Base-by-base conservation (phyloP, 2,329 filamentous ascomycete genomes). In the Elsinoe perseae region DNA sequence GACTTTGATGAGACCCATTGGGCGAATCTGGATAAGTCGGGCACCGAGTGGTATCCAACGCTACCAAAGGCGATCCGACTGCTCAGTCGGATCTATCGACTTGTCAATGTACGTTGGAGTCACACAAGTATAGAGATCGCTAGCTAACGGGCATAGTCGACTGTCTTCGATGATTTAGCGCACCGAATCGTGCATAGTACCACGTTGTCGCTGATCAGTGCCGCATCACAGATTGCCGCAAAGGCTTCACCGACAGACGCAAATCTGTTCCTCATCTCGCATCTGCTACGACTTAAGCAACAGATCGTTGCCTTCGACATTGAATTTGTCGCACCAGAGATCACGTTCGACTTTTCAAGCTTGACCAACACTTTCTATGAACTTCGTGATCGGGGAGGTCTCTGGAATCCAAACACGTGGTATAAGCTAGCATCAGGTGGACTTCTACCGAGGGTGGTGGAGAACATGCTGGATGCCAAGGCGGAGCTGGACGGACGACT, bases 281-380 rank as follows among this genome's bases (percentile, higher is more conserved):
- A 98, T 68, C 80, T 98, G 1, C 85, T 98, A 50, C 85, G 96
- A 50, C 81, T 98, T 53, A 97, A 97, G 71, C 95, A 96, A 68
- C 89, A 96, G 68, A 87, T 98, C 53, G 84, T 98, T 23, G 91
- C 91, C 8, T 90, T 98, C 60, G 93, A 98, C 72, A 96, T 98
- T 62, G 91, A 86, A 66, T 86, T 80, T 64, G 80, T 84, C 18
- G 79, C 80, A 1, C 82, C 83, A 3, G 83, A 86, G 60, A 74
- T 85, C 48, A 78, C 79, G 12, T 78, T 86, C 66, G 83, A 86
- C 69, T 84, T 86, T 67, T 82, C 81, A n/a, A 78, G 76, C 50
- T 72, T 85, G 10, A 82, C 81, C 4, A 81, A 75, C 61, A 85
- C 83, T 1, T 86, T 86, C 69, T 85, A 80, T 75, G 83, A 85